Percentiles rank a stretch among this genome's conserved stretches.
Evolutionary conservation across 352 stramenopile species (phyloP).

Genomic region (Phytopythium ostracodes): DNA sequence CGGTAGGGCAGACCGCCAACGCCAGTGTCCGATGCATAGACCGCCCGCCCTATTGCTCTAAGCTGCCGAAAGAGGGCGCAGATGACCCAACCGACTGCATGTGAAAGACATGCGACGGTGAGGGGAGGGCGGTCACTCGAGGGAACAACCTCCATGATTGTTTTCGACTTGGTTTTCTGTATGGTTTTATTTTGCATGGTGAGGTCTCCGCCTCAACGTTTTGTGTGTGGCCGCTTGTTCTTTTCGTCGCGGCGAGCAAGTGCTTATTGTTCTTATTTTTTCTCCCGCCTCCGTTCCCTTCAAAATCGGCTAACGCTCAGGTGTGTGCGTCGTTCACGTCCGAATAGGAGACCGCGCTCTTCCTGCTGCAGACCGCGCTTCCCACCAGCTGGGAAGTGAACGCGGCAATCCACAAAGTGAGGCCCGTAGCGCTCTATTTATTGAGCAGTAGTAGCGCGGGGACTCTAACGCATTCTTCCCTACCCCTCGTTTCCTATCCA

Average conservation of each 20-base stretch:
- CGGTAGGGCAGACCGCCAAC: neutral
- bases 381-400: neutral
- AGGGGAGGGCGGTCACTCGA: too few species aligned
- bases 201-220: too few species aligned
- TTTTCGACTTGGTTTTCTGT: neutral
- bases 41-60: neutral
- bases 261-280: too few species aligned
- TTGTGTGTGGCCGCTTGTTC: too few species aligned
- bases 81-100: neutral
- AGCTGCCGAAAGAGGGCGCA: too few species aligned
- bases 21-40: slow-evolving; percentile 5
- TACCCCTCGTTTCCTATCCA: neutral
- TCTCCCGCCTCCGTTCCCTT: neutral
- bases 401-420: slow-evolving; percentile 5
- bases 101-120: neutral
- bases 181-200: too few species aligned
- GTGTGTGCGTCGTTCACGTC: neutral
- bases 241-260: too few species aligned
- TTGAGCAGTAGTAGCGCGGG: neutral
- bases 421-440: neutral
- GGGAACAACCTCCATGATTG: neutral
- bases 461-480: neutral
- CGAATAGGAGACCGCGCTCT: slow-evolving; percentile 5
- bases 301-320: neutral
- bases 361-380: neutral